phyloP scores from a whole-genome alignment of 2,329 filamentous ascomycete genomes.

The Claviceps humidiphila region DNA sequence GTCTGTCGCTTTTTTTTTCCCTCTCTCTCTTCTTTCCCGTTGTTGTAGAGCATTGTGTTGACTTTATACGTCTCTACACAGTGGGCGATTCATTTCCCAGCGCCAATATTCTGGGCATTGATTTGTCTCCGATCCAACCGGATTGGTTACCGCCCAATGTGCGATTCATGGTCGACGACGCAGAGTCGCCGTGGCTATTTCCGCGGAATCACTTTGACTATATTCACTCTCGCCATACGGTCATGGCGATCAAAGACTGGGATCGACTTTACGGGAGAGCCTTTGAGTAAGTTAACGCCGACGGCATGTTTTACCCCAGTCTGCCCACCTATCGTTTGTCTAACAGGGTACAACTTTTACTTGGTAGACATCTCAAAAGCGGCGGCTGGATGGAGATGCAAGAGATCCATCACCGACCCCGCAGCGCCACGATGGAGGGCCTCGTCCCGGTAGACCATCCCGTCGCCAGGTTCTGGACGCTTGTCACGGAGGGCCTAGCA shows the following conservation, averaged over 20 bases:
- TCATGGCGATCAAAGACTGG: slow-evolving; percentile 45
- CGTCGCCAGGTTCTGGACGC: slow-evolving; percentile 32
- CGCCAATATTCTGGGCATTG: slow-evolving; percentile 30
- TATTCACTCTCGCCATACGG: slow-evolving; percentile 44
- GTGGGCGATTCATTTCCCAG: slow-evolving; percentile 34
- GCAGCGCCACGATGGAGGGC: slow-evolving; percentile 26
- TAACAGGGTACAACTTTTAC: neutral
- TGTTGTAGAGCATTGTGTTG: neutral
- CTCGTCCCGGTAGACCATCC: slow-evolving; percentile 25
- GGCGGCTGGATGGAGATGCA: slow-evolving; percentile 44
- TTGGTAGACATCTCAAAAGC: slow-evolving; percentile 33
- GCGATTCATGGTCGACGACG: slow-evolving; percentile 43
- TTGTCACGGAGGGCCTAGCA: slow-evolving; percentile 30
- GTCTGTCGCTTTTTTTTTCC: slow-evolving; percentile 5
- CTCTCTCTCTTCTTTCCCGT: too few species aligned
- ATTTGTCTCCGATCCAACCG: slow-evolving; percentile 36
- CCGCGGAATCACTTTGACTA: slow-evolving; percentile 44
- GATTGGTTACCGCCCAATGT: slow-evolving; percentile 42
- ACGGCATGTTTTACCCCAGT: neutral
- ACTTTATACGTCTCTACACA: slow-evolving; percentile 4
- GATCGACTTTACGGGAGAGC: slow-evolving; percentile 31
- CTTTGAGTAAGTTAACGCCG: slow-evolving; percentile 26
- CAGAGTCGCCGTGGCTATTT: slow-evolving; percentile 43
- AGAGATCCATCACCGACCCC: slow-evolving; percentile 37
- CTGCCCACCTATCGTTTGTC: neutral